Conservation (phyloP, 2,329 filamentous ascomycete genomes). For the Trichophyton equinum region DNA sequence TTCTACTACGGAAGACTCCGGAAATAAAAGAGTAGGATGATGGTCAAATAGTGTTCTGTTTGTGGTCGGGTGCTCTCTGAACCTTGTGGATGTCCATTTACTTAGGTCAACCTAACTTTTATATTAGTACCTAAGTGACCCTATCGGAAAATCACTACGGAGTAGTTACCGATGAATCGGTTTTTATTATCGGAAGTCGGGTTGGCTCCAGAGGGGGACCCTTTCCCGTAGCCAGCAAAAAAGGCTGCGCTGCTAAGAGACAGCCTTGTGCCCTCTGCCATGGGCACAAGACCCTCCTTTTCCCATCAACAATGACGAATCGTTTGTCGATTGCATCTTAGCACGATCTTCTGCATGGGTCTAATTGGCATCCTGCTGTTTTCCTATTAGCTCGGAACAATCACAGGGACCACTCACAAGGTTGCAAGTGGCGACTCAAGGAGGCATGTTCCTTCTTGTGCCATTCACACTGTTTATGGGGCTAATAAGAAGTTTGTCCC, state of each 20-base stretch:
- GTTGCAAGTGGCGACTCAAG: background rate
- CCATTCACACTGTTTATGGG: slow-evolving; percentile 6
- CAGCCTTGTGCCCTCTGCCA: background rate
- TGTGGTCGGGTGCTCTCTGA: background rate
- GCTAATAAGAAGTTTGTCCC: slow-evolving; percentile 6
- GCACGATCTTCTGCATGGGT: slow-evolving; percentile 6
- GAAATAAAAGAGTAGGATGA: slow-evolving; percentile 6
- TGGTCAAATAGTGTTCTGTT: background rate
- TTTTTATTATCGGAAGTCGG: slow-evolving; percentile 14
- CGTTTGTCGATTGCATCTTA: background rate
- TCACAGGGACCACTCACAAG: background rate
- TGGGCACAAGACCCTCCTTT: background rate
- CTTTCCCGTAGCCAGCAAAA: slow-evolving; percentile 8
- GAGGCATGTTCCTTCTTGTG: slow-evolving; percentile 1
- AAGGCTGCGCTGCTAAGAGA: slow-evolving; percentile 6
- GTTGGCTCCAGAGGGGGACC: slow-evolving; percentile 12
- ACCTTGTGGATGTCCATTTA: background rate
- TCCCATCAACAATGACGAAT: background rate
- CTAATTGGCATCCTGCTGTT: slow-evolving; percentile 5
- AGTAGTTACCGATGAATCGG: slow-evolving; percentile 5
- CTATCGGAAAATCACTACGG: background rate
- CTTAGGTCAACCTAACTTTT: background rate
- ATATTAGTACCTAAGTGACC: background rate
- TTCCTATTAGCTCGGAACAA: slow-evolving; percentile 2
- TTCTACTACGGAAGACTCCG: slow-evolving; percentile 3